These are phyloP conservation scores for Lactarius hatsudake DNA, from an alignment of 768 basidiomycete genomes.

Conservation along the genomic window DNA sequence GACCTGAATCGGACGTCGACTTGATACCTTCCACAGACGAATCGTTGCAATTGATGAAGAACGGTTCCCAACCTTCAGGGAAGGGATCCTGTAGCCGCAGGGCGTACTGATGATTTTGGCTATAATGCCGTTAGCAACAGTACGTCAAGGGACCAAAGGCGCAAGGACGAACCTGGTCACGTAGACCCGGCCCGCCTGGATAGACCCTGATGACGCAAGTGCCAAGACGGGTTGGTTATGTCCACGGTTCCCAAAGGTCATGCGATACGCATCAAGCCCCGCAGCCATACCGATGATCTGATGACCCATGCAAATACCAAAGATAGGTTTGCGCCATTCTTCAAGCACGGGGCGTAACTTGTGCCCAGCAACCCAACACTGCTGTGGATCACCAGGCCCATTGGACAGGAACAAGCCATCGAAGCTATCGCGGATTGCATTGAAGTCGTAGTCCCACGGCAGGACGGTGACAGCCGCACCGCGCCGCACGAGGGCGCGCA, in stretches of 20 bases:
- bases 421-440: conserved; percentile 80
- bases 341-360: conserved; percentile 76
- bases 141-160: background rate
- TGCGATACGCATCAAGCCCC: conserved; percentile 93
- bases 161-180: conserved; percentile 72
- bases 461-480: conserved; percentile 92
- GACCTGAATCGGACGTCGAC: conserved; percentile 84
- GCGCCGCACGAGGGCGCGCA: conserved; percentile 87
- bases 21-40: conserved; percentile 99
- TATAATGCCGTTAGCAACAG: conserved; percentile 31
- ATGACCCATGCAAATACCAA: conserved; percentile 99
- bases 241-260: conserved; percentile 99
- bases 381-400: conserved; percentile 91
- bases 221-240: conserved; percentile 99
- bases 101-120: conserved; percentile 99
- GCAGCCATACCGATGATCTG: conserved; percentile 98
- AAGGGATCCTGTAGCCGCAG: conserved; percentile 90
- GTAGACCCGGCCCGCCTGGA: conserved; percentile 94
- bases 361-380: conserved; percentile 81
- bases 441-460: conserved; percentile 98
- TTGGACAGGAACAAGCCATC: conserved; percentile 97
- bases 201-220: conserved; percentile 87
- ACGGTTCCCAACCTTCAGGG: conserved; percentile 96
- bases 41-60: conserved; percentile 99
- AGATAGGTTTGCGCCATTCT: conserved; percentile 92